Evolutionary conservation across 129 eudicot genomes (phyloP).

Genomic region (Cynara cardunculus): DNA sequence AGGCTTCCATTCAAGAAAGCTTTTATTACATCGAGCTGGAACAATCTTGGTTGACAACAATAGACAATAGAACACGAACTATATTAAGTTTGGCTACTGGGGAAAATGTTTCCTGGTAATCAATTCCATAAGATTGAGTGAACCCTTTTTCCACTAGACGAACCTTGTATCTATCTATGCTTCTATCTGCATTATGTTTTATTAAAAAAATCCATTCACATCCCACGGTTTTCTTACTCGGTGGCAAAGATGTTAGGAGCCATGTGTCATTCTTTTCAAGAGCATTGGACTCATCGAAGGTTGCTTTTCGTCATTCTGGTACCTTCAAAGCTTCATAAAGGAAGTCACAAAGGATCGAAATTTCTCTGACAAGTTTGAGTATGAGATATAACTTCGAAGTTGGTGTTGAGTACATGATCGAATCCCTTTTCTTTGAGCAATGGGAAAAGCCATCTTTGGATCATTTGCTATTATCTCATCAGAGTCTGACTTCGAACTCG

Average conservation of each 20-base stretch:
- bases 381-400: neutral
- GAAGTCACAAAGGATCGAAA: neutral
- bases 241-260: neutral
- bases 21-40: neutral
- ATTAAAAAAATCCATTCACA: neutral
- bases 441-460: neutral
- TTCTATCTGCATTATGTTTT: conserved; percentile 4
- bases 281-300: neutral
- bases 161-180: neutral
- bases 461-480: neutral
- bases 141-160: neutral
- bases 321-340: neutral
- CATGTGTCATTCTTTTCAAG: conserved; percentile 3
- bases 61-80: neutral
- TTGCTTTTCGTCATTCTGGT: neutral
- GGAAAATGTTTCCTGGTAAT: neutral
- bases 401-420: neutral
- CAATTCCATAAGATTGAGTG: conserved; percentile 6
- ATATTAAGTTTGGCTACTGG: neutral
- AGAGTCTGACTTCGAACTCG: neutral
- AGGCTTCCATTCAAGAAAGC: neutral
- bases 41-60: neutral
- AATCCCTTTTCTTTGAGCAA: neutral
- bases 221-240: neutral
- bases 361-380: neutral